Evolutionary conservation across 1,284 basidiomycete genomes (phyloP), one percentile per base, ranked within the genome.

Genomic region (Exobasidium cylindrosporum): DNA sequence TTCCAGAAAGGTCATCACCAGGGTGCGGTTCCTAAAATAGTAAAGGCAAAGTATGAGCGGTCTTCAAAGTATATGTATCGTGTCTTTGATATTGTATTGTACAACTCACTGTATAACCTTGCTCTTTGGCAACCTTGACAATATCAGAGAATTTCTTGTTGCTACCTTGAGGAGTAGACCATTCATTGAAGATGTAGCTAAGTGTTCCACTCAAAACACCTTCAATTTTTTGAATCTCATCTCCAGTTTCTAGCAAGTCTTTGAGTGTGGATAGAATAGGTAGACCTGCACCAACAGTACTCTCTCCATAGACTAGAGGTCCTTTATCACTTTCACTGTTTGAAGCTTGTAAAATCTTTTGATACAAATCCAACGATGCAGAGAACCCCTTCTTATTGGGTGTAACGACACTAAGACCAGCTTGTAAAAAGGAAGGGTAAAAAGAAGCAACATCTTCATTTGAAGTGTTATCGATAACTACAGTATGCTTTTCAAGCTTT

Each of bases 171-270:
- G 81, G 68, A 2, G 75, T 74, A 28, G 70, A 73, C 59, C 93
- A 99, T 70, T 93, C 88, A 83, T 98, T 98, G 85, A 99, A 99
- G 82, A 99, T 97, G 83, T 98, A 99, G 78, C 89, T 92, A 83
- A 99, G 87, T 0, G 95, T 99, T 2, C 95, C 95, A 6, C 90
- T 92, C 81, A 95, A 89, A 45, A 95, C 91, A 32, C 85, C 85
- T 74, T 86, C 84, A 63, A 86, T 83, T 76, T 83, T 84, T 56
- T 80, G 78, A 57, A 86, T 82, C 76, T 91, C 88, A 80, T 98
- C 96, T 3, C 95, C 95, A 2, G 94, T 97, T 43, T 85, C 85
- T 11, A 98, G 86, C 58, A 98, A 82, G 80, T 97, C 95, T 78
- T 91, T 91, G 74, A 98, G 82, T 3, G 95, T 94, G 56, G 87